Evolutionary conservation across 768 basidiomycete genomes (phyloP), one percentile per base, ranked within the genome.

Genomic region (Mycena sanguinolenta): DNA sequence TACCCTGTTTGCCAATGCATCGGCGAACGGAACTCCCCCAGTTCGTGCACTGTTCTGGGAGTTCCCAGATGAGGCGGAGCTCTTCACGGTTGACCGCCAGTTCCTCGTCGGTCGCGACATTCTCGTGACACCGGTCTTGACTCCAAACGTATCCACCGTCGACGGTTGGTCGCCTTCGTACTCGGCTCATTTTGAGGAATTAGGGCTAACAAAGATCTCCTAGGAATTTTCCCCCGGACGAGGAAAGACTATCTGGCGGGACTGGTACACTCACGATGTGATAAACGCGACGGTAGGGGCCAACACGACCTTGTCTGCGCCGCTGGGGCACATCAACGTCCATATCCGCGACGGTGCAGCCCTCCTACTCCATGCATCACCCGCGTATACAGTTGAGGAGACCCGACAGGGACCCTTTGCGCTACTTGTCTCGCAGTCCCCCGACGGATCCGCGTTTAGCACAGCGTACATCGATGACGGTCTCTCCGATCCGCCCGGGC

Each of bases 311-410:
- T 81, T 94, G 59, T 75, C 81, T 27, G 91, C 91, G 6, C 92
- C 92, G 8, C 87, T 95, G 3, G 86, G 90, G 23, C 90, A 93
- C 75, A 94, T 95, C 79, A 91, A 91, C 68, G 90, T 94, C 30
- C 92, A 94, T 76, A 79, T 95, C 66, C 88, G 93, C 23, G 89
- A 90, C 67, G 89, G 90, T 32, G 84, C 91, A 27, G 89, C 89
- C 39, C 77, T 95, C 19, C 85, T 94, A n/a, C 78, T 93, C 54
- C 89, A 94, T 75, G 80, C 85, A 10, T 69, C 83, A 61, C 91
- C 92, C 12, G 89, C 79, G 2, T 92, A 93, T 78, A 94, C 92
- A 2, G 86, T 89, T 70, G 84, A 86, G 63, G 91, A 92, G 77
- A 94, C 92, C 0, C 84, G 86, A 4, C 78, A 85, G 50, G 87